A percentile compares a stretch with the other conserved stretches of the same genome.
These are phyloP conservation scores for Saraca asoca DNA, from an alignment of 331 rosid species.

Conservation along the genomic window DNA sequence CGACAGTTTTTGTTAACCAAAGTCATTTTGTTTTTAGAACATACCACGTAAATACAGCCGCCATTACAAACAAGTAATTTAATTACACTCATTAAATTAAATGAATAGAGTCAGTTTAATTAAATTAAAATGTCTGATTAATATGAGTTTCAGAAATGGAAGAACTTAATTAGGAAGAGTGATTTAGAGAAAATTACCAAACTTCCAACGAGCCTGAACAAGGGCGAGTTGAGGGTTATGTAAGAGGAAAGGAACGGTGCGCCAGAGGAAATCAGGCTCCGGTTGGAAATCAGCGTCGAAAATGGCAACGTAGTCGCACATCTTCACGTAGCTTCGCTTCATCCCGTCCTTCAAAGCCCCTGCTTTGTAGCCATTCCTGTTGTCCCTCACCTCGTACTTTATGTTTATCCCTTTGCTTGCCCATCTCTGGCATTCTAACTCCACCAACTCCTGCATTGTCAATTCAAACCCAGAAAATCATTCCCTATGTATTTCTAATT, in stretches of 20 bases:
- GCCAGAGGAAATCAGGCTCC: constrained; percentile 82
- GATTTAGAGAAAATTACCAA: constrained; percentile 51
- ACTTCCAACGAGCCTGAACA: constrained; percentile 91
- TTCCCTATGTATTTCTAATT: background rate
- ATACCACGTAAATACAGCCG: too few relatives aligned
- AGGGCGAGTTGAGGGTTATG: constrained; percentile 78
- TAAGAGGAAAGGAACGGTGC: constrained; percentile 72
- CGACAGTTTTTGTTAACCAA: constrained; percentile 55
- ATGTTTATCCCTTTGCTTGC: constrained; percentile 90
- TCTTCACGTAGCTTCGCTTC: constrained; percentile 76
- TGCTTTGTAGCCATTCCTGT: constrained; percentile 88
- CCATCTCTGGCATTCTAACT: constrained; percentile 93
- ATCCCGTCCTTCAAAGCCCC: constrained; percentile 92
- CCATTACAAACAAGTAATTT: too few relatives aligned
- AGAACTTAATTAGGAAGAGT: constrained; percentile 7
- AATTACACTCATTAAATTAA: too few relatives aligned
- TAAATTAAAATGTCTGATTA: too few relatives aligned
- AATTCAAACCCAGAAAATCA: background rate
- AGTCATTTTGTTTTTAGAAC: constrained; percentile 26
- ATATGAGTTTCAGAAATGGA: background rate
- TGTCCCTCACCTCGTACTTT: constrained; percentile 82
- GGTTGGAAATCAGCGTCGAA: constrained; percentile 98
- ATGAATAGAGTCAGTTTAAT: too few relatives aligned
- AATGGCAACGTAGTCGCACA: constrained; percentile 76
- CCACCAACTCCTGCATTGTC: constrained; percentile 73